A percentile compares a stretch with the other conserved stretches of the same genome.
phyloP scores from a whole-genome alignment of 2,329 filamentous ascomycete species.

The Curvularia sp. region DNA sequence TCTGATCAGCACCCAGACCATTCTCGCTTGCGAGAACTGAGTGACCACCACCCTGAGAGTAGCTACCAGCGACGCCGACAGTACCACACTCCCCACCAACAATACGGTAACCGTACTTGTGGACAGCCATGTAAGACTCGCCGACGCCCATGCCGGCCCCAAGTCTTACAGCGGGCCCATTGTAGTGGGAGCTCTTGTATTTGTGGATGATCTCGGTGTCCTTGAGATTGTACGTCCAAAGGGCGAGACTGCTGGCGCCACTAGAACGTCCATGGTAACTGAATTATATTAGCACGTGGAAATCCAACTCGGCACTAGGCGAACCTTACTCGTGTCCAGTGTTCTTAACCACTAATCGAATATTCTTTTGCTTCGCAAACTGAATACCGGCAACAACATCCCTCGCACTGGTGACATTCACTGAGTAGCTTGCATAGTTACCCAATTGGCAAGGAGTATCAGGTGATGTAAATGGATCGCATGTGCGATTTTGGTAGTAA shows the following conservation, averaged over 20 bases:
- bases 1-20: conserved; percentile 28
- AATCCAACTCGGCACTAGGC: too few species aligned
- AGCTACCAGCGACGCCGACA: conserved; percentile 55
- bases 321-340: conserved; percentile 31
- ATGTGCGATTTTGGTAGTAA: conserved; percentile 51
- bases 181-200: conserved; percentile 19
- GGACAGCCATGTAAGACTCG: background rate
- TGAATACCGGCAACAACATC: background rate
- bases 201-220: conserved; percentile 14
- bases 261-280: conserved; percentile 34
- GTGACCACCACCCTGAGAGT: conserved; percentile 58
- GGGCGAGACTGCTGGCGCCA: conserved; percentile 27
- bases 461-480: conserved; percentile 35
- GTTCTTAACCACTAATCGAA: conserved; percentile 27
- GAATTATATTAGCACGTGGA: too few species aligned
- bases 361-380: conserved; percentile 12
- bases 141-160: conserved; percentile 27
- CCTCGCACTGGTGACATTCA: background rate
- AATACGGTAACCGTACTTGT: background rate
- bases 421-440: conserved; percentile 19
- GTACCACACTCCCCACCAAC: conserved; percentile 35
- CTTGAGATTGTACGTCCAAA: conserved; percentile 41
- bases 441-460: conserved; percentile 35
- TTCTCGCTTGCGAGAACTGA: conserved; percentile 51
- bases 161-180: conserved; percentile 28